Percentiles rank a stretch among this genome's conserved stretches.
phyloP scores from a whole-genome alignment of 2,329 filamentous ascomycete species.

The Cladosporium halotolerans region DNA sequence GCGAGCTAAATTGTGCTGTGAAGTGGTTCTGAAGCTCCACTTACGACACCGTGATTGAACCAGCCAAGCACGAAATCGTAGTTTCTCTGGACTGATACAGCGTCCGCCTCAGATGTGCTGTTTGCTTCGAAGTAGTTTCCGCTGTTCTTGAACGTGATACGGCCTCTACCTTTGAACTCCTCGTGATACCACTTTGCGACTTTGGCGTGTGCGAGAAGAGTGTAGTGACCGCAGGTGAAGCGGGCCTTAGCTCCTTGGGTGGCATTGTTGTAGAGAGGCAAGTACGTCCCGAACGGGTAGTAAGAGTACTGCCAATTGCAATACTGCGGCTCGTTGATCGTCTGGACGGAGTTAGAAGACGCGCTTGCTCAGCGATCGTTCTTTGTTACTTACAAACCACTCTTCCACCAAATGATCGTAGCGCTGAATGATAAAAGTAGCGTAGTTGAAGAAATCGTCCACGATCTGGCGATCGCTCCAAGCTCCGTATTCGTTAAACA shows the following conservation, averaged over 20 bases:
- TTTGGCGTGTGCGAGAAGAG: slow-evolving; percentile 33
- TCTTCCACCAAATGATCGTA: slow-evolving; percentile 36
- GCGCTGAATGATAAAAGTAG: slow-evolving; percentile 32
- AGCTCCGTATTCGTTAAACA: slow-evolving; percentile 37
- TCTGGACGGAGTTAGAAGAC: neutral
- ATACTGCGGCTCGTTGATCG: slow-evolving; percentile 11
- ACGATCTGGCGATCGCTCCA: slow-evolving; percentile 33
- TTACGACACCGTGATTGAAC: slow-evolving; percentile 24
- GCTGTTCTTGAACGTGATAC: slow-evolving; percentile 33
- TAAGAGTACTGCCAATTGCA: slow-evolving; percentile 35
- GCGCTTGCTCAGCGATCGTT: slow-evolving; percentile 22
- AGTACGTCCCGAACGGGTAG: slow-evolving; percentile 35
- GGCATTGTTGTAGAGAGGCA: slow-evolving; percentile 38
- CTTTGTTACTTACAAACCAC: slow-evolving; percentile 22
- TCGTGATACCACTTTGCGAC: slow-evolving; percentile 41
- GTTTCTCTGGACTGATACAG: slow-evolving; percentile 24
- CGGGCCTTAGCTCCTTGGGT: slow-evolving; percentile 30
- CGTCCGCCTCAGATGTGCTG: slow-evolving; percentile 30
- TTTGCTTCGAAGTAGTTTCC: slow-evolving; percentile 32
- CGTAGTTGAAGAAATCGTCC: slow-evolving; percentile 35
- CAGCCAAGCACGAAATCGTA: slow-evolving; percentile 35
- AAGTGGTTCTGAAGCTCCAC: neutral
- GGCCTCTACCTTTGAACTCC: slow-evolving; percentile 34
- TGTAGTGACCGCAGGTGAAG: slow-evolving; percentile 30
- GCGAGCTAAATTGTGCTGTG: neutral